Percentiles rank a stretch among this genome's conserved stretches.
Conservation (phyloP, 1,284 basidiomycete genomes). For the Cutaneotrichosporon spelunceum region DNA sequence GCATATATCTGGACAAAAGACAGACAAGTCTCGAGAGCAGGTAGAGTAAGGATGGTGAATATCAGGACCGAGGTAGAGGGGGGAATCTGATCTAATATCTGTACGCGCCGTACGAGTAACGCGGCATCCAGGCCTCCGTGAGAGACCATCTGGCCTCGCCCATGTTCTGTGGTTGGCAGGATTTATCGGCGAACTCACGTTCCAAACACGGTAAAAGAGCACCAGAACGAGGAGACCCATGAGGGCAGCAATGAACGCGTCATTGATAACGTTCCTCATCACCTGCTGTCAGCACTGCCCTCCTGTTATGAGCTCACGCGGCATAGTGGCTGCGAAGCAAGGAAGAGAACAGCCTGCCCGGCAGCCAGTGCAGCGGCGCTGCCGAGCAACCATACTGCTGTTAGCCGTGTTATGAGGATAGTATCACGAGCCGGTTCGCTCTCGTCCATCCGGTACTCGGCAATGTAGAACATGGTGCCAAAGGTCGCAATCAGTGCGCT, state of each 20-base stretch:
- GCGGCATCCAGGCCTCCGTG: background rate
- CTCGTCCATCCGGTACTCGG: slow-evolving; percentile 67
- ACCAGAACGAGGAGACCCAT: slow-evolving; percentile 61
- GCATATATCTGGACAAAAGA: background rate
- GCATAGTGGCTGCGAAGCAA: slow-evolving; percentile 72
- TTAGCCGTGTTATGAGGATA: background rate
- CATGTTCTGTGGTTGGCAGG: slow-evolving; percentile 30
- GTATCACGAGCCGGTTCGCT: slow-evolving; percentile 58
- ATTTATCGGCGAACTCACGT: slow-evolving; percentile 56
- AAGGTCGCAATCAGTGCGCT: slow-evolving; percentile 68
- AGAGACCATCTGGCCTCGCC: slow-evolving; percentile 42
- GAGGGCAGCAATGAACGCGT: slow-evolving; percentile 72
- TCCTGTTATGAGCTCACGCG: slow-evolving; percentile 55
- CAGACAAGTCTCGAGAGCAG: background rate
- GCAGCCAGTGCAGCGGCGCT: slow-evolving; percentile 64
- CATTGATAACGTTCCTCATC: slow-evolving; percentile 66
- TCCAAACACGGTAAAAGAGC: slow-evolving; percentile 73
- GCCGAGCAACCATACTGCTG: slow-evolving; percentile 5
- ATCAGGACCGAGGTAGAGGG: background rate
- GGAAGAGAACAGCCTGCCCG: slow-evolving; percentile 71
- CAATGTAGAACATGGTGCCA: slow-evolving; percentile 69
- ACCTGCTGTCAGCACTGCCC: slow-evolving; percentile 51
- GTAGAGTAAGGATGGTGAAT: background rate
- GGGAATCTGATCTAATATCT: background rate
- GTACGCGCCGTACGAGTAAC: slow-evolving; percentile 19